Evolutionary conservation across 352 stramenopile species (phyloP).

Genomic region (Globisporangium carolinianum): DNA sequence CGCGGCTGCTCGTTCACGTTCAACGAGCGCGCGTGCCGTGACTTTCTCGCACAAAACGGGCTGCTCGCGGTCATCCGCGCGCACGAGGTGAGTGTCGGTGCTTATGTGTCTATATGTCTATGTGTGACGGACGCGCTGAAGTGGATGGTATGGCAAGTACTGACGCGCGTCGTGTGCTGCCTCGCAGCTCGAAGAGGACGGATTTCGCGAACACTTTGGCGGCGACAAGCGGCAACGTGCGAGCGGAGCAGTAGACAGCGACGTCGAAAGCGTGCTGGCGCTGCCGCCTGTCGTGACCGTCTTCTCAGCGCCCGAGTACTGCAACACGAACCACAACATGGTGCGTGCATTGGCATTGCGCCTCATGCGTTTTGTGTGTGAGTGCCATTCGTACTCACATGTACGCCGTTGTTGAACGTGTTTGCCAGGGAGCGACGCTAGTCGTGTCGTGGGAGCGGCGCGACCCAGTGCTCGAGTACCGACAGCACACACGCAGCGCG

Average conservation of each 20-base stretch:
- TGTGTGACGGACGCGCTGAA: too few relatives aligned
- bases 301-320: slow-evolving; percentile 82
- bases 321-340: slow-evolving; percentile 79
- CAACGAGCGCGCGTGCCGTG: slow-evolving; percentile 49
- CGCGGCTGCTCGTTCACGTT: slow-evolving; percentile 83
- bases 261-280: slow-evolving; percentile 12
- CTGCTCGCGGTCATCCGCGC: slow-evolving; percentile 69
- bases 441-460: slow-evolving; percentile 46
- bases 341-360: neutral
- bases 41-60: slow-evolving; percentile 60
- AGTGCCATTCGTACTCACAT: too few relatives aligned
- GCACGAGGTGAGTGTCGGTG: slow-evolving; percentile 36
- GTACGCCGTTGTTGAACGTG: neutral
- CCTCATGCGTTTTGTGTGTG: neutral
- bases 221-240: slow-evolving; percentile 2
- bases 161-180: neutral
- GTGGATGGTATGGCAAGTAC: neutral
- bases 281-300: slow-evolving; percentile 68
- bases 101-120: neutral
- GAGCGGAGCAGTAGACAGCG: slow-evolving; percentile 5
- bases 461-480: slow-evolving; percentile 33
- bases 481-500: slow-evolving; percentile 62
- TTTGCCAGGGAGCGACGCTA: slow-evolving; percentile 47
- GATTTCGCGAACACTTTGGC: slow-evolving; percentile 67
- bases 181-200: slow-evolving; percentile 52